phyloP scores from a whole-genome alignment of 768 basidiomycete genomes.

The Daedaleopsis nitida region DNA sequence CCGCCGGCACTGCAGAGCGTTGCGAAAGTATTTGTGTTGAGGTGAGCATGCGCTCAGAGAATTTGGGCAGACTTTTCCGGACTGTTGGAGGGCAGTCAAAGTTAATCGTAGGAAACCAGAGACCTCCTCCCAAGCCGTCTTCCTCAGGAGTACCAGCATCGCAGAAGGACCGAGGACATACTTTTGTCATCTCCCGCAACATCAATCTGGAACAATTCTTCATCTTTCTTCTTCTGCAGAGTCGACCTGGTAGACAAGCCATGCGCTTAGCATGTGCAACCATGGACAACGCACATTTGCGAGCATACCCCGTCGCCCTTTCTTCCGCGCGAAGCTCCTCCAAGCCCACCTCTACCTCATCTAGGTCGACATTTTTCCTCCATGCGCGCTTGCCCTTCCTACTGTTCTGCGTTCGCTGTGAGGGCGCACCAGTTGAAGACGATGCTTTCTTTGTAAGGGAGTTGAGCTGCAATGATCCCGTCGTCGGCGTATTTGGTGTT shows the following conservation, averaged over 20 bases:
- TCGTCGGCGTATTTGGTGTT: not conserved
- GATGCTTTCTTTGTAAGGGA: slow-evolving; percentile 9
- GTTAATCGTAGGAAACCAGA: not conserved
- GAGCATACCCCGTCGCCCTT: slow-evolving; percentile 69
- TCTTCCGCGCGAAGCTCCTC: slow-evolving; percentile 84
- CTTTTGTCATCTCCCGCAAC: slow-evolving; percentile 75
- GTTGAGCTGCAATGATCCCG: not conserved
- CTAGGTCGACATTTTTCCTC: slow-evolving; percentile 91
- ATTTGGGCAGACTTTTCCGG: slow-evolving; percentile 57
- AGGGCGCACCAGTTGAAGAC: slow-evolving; percentile 45
- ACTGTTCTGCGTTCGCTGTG: slow-evolving; percentile 68
- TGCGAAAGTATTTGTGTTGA: slow-evolving; percentile 81
- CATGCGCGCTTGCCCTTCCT: slow-evolving; percentile 92
- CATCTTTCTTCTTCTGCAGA: slow-evolving; percentile 67
- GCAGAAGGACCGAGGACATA: slow-evolving; percentile 32
- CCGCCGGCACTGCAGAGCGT: slow-evolving; percentile 86
- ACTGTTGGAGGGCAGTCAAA: slow-evolving; percentile 40
- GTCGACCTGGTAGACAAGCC: slow-evolving; percentile 45
- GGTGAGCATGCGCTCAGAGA: slow-evolving; percentile 54
- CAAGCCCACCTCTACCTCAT: slow-evolving; percentile 72
- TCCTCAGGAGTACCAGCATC: not conserved
- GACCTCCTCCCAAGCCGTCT: not conserved
- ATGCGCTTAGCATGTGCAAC: not conserved
- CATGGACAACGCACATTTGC: not conserved
- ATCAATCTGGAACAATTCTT: slow-evolving; percentile 81